Base-by-base conservation (phyloP, 169 alveolate genomes). In the Plasmodium chabaudi region DNA sequence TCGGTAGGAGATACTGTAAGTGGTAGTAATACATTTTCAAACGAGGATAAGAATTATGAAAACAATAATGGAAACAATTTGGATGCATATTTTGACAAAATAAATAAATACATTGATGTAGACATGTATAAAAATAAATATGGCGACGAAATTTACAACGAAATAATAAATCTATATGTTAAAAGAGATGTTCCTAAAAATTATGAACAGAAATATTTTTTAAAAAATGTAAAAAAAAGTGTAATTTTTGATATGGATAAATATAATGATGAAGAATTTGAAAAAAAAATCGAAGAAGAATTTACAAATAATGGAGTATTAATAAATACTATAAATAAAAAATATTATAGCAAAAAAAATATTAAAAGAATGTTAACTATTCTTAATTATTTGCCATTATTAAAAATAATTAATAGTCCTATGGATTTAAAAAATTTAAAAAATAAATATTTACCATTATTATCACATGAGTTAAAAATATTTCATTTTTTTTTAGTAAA, bases 401-500 rank as follows among this genome's bases (percentile, higher is more conserved):
- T 87, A 70, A 87, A 70, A 2, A 21, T 87, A 51, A 72, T 72
- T 42, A 72, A 72, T 53, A 72, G 49, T 15, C 92, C 87, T 19
- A 23, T 12, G 10, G 88, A 87, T 87, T 73, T 73, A 25, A 87
- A 87, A 69, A 72, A 64, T 27, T 63, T 73, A 72, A 72, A 87
- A 42, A 27, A 15, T 15, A 17, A 57, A 25, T 73, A 70, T 44
- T 72, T 87, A 17, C 87, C 86, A 47, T 59, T 87, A 9, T 47
- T 72, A 57, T 60, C 92, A 49, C 92, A 86, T 46, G 94, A 70
- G 44, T 39, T 63, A 53, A 65, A 86, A 51, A 46, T 93, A 25
- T 77, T 79, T 68, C 67, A 87, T 17, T 67, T 92, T 46, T 93
- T 94, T 74, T 73, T 73, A 21, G 84, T 89, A 10, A 87, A 89